Percentiles rank a stretch among this genome's conserved stretches.
phyloP scores from a whole-genome alignment of 345 rosid genomes.

The Excoecaria cochinchinensis region DNA sequence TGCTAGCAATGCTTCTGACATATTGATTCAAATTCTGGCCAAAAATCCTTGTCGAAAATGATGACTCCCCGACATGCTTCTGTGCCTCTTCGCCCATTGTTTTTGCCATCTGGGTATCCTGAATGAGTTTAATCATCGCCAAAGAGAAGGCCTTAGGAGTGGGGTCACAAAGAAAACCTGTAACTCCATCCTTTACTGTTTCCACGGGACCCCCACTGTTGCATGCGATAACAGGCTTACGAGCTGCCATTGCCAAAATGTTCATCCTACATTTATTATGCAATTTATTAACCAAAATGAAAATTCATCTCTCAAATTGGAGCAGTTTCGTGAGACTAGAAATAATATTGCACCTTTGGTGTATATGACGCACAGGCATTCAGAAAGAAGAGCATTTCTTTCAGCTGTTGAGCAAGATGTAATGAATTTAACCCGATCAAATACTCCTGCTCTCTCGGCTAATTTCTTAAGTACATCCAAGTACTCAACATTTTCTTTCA shows the following conservation, averaged over 20 bases:
- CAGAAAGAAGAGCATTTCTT: conserved; percentile 73
- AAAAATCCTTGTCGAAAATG: too few relatives aligned
- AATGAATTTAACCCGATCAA: conserved; percentile 51
- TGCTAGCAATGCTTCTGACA: too few relatives aligned
- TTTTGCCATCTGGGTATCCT: too few relatives aligned
- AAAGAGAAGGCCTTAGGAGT: conserved; percentile 55
- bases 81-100: too few relatives aligned
- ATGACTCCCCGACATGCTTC: too few relatives aligned
- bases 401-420: conserved; percentile 86
- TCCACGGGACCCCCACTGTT: conserved; percentile 92
- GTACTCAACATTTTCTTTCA: conserved; percentile 82
- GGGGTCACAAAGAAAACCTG: conserved; percentile 83
- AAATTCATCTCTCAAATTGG: neutral
- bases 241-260: conserved; percentile 97
- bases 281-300: neutral
- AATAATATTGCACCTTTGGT: conserved; percentile 52
- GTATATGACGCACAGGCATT: conserved; percentile 82
- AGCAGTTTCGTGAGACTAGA: neutral
- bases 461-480: conserved; percentile 69
- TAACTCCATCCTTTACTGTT: conserved; percentile 59
- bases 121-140: too few relatives aligned
- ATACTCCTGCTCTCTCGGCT: conserved; percentile 63
- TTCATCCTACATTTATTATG: conserved; percentile 57
- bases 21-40: too few relatives aligned
- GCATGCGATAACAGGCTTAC: conserved; percentile 89